Evolutionary conservation across 2,329 filamentous ascomycete species (phyloP).

Genomic region (Ophiosphaerella herpotricha): DNA sequence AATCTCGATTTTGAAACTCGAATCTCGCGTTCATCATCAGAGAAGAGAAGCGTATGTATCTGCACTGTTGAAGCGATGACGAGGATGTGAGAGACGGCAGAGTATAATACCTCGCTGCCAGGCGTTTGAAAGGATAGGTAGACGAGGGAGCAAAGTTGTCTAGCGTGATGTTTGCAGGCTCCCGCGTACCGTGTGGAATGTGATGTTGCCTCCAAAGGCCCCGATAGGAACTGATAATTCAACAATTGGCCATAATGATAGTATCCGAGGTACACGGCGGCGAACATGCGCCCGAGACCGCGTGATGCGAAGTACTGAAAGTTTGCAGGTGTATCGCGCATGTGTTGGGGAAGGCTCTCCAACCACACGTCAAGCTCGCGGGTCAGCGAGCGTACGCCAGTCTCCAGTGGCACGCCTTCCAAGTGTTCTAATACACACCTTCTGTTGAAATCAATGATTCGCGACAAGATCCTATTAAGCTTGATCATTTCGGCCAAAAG

Average conservation of each 20-base stretch:
- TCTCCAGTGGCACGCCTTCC: slow-evolving; percentile 18
- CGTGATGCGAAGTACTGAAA: slow-evolving; percentile 25
- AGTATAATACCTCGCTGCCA: slow-evolving; percentile 27
- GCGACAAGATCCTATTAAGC: slow-evolving; percentile 24
- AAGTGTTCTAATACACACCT: slow-evolving; percentile 28
- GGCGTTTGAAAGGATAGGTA: slow-evolving; percentile 25
- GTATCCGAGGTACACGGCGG: slow-evolving; percentile 28
- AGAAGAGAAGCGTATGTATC: slow-evolving; percentile 29
- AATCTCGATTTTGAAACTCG: slow-evolving; percentile 25
- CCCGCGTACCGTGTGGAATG: slow-evolving; percentile 21
- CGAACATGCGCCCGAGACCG: slow-evolving; percentile 28
- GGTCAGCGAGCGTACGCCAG: slow-evolving; percentile 21
- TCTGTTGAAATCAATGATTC: slow-evolving; percentile 30
- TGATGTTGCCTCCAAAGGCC: slow-evolving; percentile 14
- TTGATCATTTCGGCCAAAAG: slow-evolving; percentile 33
- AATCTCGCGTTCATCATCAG: slow-evolving; percentile 24
- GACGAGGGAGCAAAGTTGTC: slow-evolving; percentile 26
- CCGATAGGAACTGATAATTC: slow-evolving; percentile 29
- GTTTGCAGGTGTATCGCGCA: slow-evolving; percentile 29
- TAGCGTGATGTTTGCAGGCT: slow-evolving; percentile 28
- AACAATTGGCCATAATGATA: slow-evolving; percentile 30
- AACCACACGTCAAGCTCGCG: slow-evolving; percentile 25
- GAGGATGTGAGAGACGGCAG: slow-evolving; percentile 28
- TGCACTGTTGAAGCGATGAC: slow-evolving; percentile 31
- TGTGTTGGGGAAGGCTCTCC: slow-evolving; percentile 24